A percentile compares a stretch with the other conserved stretches of the same genome.
These are phyloP conservation scores for Lonicera japonica DNA, from an alignment of 129 eudicot species.

Conservation along the genomic window DNA sequence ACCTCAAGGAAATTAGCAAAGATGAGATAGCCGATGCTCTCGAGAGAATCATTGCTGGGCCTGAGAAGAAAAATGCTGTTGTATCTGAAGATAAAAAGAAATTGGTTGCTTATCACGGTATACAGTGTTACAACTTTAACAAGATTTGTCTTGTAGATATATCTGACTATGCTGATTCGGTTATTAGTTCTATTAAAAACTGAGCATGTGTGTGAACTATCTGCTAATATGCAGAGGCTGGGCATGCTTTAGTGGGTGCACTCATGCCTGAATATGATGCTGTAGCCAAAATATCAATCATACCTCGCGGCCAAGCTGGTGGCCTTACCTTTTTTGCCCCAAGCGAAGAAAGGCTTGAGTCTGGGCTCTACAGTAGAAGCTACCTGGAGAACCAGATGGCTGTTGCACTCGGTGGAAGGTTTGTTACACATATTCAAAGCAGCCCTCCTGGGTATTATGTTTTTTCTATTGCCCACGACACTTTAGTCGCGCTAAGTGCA, in stretches of 20 bases:
- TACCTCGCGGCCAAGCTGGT: slow-evolving; percentile 99
- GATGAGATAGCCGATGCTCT: slow-evolving; percentile 96
- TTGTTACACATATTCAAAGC: slow-evolving; percentile 4
- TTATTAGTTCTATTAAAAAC: too few relatives aligned
- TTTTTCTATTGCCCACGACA: too few relatives aligned
- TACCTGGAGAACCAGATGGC: slow-evolving; percentile 98
- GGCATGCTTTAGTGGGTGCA: slow-evolving; percentile 98
- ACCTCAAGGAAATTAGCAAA: slow-evolving; percentile 93
- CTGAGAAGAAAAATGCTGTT: slow-evolving; percentile 96
- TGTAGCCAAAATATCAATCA: slow-evolving; percentile 92
- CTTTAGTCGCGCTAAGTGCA: too few relatives aligned
- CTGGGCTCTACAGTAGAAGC: slow-evolving; percentile 95
- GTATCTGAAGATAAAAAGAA: slow-evolving; percentile 94
- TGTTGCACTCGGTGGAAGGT: slow-evolving; percentile 98
- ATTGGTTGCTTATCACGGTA: slow-evolving; percentile 95
- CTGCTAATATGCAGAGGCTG: slow-evolving; percentile 67
- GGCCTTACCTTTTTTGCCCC: slow-evolving; percentile 98
- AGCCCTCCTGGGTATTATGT: not conserved
- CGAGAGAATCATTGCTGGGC: slow-evolving; percentile 96
- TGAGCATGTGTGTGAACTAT: too few relatives aligned
- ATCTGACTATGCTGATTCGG: not conserved
- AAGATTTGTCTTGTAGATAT: not conserved
- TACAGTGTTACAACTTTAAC: slow-evolving; percentile 1
- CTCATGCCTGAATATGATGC: slow-evolving; percentile 98
- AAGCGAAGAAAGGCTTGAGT: slow-evolving; percentile 93